These are phyloP conservation scores for Penicillium sp. DNA, from an alignment of 2,329 filamentous ascomycete species.

Conservation along the genomic window DNA sequence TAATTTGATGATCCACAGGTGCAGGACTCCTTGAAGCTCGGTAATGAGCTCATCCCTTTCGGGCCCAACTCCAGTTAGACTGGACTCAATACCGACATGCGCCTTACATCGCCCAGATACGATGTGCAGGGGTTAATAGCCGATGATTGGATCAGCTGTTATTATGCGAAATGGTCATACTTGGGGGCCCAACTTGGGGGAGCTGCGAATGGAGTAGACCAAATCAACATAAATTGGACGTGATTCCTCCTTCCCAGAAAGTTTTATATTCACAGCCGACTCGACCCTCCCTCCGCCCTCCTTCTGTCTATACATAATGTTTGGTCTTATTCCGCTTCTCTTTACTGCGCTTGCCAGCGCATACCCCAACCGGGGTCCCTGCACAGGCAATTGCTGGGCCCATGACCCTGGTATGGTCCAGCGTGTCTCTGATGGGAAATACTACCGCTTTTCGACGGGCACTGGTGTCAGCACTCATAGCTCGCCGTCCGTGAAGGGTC, in stretches of 20 bases:
- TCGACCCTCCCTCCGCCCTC: not conserved
- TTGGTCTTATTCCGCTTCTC: conserved; percentile 21
- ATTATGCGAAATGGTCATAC: conserved; percentile 4
- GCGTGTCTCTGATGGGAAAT: conserved; percentile 49
- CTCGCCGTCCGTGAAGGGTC: conserved; percentile 46
- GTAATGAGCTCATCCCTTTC: conserved; percentile 7
- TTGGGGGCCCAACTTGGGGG: not conserved
- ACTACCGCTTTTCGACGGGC: conserved; percentile 55
- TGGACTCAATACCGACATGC: conserved; percentile 22
- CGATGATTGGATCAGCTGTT: conserved; percentile 17
- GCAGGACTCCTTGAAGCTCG: not conserved
- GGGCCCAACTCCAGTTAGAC: not conserved
- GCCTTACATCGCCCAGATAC: conserved; percentile 24
- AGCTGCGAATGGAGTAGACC: not conserved
- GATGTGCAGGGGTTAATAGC: conserved; percentile 8
- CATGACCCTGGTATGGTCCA: conserved; percentile 53
- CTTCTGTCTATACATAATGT: conserved; percentile 15
- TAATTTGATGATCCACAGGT: conserved; percentile 15
- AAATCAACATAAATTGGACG: conserved; percentile 7
- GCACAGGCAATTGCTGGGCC: conserved; percentile 33
- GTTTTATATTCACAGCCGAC: not conserved
- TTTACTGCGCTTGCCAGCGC: conserved; percentile 26
- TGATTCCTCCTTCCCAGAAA: not conserved
- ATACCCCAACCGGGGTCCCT: conserved; percentile 32
- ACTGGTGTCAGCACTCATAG: conserved; percentile 50